These are phyloP conservation scores for Cladosporium colombiae DNA, from an alignment of 2,329 filamentous ascomycete species.

Conservation along the genomic window DNA sequence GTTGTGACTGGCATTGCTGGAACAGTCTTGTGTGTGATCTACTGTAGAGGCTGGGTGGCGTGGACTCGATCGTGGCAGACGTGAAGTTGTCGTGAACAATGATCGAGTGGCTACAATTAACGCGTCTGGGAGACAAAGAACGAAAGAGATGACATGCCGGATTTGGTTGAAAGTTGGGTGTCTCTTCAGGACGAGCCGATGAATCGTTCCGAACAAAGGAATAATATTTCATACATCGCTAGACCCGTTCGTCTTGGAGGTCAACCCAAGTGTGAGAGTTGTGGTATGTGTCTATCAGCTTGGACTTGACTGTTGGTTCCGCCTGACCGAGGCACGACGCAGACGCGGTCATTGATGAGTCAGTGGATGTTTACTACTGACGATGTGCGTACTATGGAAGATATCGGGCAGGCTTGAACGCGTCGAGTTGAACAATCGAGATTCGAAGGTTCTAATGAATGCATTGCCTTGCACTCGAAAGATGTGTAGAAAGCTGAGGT, in stretches of 20 bases:
- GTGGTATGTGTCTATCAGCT: not conserved
- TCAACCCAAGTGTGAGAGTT: not conserved
- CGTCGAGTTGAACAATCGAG: not conserved
- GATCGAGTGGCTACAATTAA: not conserved
- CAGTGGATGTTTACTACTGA: not conserved
- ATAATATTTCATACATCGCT: not conserved
- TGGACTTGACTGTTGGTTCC: not conserved
- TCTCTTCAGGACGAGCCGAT: not conserved
- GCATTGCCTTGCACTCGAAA: not conserved
- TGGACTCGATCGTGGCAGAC: not conserved
- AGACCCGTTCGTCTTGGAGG: not conserved
- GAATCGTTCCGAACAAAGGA: not conserved
- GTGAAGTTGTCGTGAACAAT: not conserved
- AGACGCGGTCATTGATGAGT: not conserved
- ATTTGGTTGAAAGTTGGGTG: not conserved
- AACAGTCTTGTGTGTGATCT: not conserved
- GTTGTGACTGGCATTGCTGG: constrained; percentile 9
- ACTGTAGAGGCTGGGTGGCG: not conserved
- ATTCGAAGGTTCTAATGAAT: not conserved
- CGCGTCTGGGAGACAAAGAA: not conserved
- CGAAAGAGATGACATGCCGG: not conserved
- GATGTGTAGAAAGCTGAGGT: not conserved
- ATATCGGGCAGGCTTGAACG: not conserved
- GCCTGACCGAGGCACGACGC: not conserved
- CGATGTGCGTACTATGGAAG: not conserved